Evolutionary conservation across 2,329 filamentous ascomycete species (phyloP).

Genomic region (Chaetomiaceae sp.): DNA sequence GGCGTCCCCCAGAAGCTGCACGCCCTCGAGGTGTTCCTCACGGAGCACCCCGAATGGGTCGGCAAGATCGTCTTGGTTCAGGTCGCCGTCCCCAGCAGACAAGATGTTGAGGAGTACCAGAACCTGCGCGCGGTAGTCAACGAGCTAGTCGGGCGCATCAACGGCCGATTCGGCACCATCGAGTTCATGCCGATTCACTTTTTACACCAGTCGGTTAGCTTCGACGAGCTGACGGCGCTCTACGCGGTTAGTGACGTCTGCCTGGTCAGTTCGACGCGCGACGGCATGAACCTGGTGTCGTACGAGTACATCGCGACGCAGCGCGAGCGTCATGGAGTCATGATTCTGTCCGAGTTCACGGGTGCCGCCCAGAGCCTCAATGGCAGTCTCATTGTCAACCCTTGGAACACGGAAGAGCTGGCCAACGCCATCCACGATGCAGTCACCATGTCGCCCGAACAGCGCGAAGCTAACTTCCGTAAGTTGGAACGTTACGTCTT

Average conservation of each 20-base stretch:
- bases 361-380: constrained; percentile 93
- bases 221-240: constrained; percentile 89
- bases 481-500: constrained; percentile 94
- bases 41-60: constrained; percentile 96
- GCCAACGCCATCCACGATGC: constrained; percentile 91
- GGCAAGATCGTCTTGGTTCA: constrained; percentile 95
- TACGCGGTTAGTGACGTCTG: constrained; percentile 92
- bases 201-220: constrained; percentile 91
- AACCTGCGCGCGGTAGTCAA: constrained; percentile 94
- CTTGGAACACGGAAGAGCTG: constrained; percentile 96
- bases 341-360: constrained; percentile 95
- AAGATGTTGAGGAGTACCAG: constrained; percentile 97
- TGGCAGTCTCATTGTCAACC: constrained; percentile 90
- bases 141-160: constrained; percentile 93
- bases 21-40: constrained; percentile 92
- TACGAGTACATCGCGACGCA: constrained; percentile 98
- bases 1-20: constrained; percentile 97
- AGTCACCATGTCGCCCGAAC: constrained; percentile 92
- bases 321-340: constrained; percentile 80
- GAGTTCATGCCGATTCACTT: constrained; percentile 99
- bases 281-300: constrained; percentile 97
- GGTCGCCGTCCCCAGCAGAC: constrained; percentile 88
- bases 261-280: constrained; percentile 89
- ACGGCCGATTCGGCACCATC: constrained; percentile 92
- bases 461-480: constrained; percentile 79